Percentiles rank a stretch among this genome's conserved stretches.
Evolutionary conservation across 2,329 filamentous ascomycete genomes (phyloP).

Genomic region (Metarhizium sp.): DNA sequence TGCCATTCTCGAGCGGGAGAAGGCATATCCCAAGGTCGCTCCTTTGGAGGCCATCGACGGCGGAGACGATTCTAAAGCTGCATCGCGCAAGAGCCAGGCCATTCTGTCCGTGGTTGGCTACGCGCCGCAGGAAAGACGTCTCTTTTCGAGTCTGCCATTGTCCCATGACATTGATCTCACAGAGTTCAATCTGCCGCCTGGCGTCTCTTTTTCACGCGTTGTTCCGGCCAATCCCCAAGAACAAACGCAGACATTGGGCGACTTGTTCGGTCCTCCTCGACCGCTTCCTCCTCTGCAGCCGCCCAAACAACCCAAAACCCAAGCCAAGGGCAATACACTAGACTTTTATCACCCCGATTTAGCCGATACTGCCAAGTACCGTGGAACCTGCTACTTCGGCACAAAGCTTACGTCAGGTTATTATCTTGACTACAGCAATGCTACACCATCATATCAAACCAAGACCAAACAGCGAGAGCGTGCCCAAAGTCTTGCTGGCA

Average conservation of each 20-base stretch:
- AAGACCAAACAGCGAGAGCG: constrained; percentile 62
- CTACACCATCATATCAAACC: constrained; percentile 43
- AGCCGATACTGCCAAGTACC: constrained; percentile 44
- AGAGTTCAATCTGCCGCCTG: constrained; percentile 56
- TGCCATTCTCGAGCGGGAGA: constrained; percentile 53
- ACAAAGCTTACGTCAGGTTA: constrained; percentile 57
- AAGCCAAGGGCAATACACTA: constrained; percentile 51
- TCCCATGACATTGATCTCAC: constrained; percentile 20
- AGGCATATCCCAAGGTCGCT: constrained; percentile 35
- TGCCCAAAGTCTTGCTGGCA: constrained; percentile 56
- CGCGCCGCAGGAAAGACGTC: constrained; percentile 62
- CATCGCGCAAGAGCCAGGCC: constrained; percentile 35
- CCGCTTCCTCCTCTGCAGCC: constrained; percentile 57
- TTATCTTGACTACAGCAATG: constrained; percentile 62
- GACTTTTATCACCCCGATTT: constrained; percentile 46
- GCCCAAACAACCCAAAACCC: constrained; percentile 61
- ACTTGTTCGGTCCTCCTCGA: constrained; percentile 61
- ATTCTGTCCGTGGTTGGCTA: constrained; percentile 72
- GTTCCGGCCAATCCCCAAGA: constrained; percentile 28
- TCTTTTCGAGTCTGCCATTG: constrained; percentile 72
- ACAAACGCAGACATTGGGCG: constrained; percentile 57
- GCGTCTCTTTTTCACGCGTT: constrained; percentile 45
- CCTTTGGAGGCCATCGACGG: constrained; percentile 27
- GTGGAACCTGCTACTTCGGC: constrained; percentile 53
- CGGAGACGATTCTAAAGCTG: constrained; percentile 28